Base-by-base conservation (phyloP, 257 asterid species). In the Coffea canephora region DNA sequence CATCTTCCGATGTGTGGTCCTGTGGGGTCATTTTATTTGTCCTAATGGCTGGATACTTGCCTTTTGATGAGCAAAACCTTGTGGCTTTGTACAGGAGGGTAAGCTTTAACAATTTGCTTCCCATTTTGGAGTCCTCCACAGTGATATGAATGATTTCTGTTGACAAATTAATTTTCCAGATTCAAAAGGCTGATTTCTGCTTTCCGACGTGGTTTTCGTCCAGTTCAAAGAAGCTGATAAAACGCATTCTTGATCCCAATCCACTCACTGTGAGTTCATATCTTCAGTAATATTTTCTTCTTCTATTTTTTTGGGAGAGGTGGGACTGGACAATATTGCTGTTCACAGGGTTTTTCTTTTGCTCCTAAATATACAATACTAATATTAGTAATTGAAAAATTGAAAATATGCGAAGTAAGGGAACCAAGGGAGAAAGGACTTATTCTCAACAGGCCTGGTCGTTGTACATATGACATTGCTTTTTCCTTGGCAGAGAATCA, bases 21-120 rank as follows among this genome's bases (percentile, higher is more conserved):
- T 91, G 94, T 82, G 97, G 97, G 65, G 95, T 93, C 85, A 93
- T 93, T 84, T 91, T 93, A 41, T 93, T 90, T 83, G 98, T 93
- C 79, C 84, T 93, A 66, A 89, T 91, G 91, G 91, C 97, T 69
- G 97, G 93, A 74, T 93, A 88, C 85, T 85, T 93, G 66, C 97
- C 97, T 71, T 93, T 93, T 49, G 90, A 93, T 76, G 93, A 93
- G 84, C 88, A 93, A 80, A 91, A 83, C 81, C 89, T 93, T 73
- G 8, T 75, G 71, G 74, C 85, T 76, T 83, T 93, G 85, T 91
- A 90, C 82, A 89, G 80, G 82, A 90, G 65, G 81, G 97, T 93
- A 86, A 85, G 89, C 73, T 73, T 80, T 18, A 73, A 41, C 66
- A 62, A 49, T 69, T 70, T 59, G 27, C 46, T 74, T 69, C 71